Evolutionary conservation across 495 filamentous ascomycete genomes (phyloP), one percentile per base, ranked within the genome.

Genomic region (Schizothecium vesticola): DNA sequence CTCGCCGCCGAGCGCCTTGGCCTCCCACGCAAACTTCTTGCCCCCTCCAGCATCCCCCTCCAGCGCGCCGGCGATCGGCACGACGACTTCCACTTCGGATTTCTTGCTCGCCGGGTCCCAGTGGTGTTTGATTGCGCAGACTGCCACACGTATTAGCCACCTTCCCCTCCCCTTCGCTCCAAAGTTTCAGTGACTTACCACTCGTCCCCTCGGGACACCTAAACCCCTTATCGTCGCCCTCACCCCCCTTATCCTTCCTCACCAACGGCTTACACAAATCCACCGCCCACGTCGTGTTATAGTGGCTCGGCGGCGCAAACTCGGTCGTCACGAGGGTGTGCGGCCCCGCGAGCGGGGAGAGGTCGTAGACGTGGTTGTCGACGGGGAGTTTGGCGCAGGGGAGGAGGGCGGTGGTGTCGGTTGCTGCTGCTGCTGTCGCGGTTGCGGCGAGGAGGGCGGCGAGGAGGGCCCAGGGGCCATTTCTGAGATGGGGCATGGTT

Each of bases 281-380:
- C 43, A 99, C 76, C n/a, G 91, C 91, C 79, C 94, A 97, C 10
- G 91, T 97, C 8, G 88, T 92, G 73, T 96, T 96, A 33, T 74
- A 72, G 12, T 76, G 68, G 11, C 67, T 80, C 0, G 83, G 86
- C 55, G 74, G 73, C 2, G 79, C 77, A 25, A 85, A 80, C 58
- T 84, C 78, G 61, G 79, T 78, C 67, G 86, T 84, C 43, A 87
- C 86, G 26, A 96, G 82, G n/a, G 86, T 86, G 75, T 92, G 90
- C n/a, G 92, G 89, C 25, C 92, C 93, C 36, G 82, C 84, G 10
- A 98, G 84, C 22, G 82, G 63, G 13, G 75, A 80, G 11, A 97
- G 79, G 74, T 94, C 83, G 79, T 91, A 97, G 29, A 79, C 80
- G 73, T 85, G 79, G 36, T 80, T 79, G 59, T 88, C 85, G 16